Conservation (phyloP, 2,329 filamentous ascomycete species). For the Pseudogymnoascus sp. region DNA sequence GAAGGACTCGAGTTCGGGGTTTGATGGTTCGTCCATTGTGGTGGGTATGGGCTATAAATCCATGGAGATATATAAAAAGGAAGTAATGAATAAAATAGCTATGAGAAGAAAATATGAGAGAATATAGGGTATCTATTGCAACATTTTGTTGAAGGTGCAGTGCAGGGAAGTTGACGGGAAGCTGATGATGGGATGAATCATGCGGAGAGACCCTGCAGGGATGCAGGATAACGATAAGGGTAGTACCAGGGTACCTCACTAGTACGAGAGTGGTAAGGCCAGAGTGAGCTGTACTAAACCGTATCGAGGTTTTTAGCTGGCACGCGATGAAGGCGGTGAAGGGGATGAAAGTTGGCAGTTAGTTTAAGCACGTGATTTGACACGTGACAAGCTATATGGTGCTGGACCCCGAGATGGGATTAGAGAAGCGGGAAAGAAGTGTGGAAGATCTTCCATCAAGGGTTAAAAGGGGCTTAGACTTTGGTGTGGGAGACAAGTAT, state of each 20-base stretch:
- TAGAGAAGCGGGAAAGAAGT: background rate
- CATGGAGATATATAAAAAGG: background rate
- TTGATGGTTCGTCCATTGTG: constrained; percentile 35
- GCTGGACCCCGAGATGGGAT: background rate
- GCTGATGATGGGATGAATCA: background rate
- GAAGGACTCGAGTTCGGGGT: constrained; percentile 77
- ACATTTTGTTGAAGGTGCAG: background rate
- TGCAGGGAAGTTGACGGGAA: background rate
- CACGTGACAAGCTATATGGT: background rate
- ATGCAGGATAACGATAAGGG: background rate
- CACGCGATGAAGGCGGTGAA: background rate
- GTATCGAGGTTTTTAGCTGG: background rate
- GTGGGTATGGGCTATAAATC: background rate
- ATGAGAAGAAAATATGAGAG: background rate
- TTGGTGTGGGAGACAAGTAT: background rate
- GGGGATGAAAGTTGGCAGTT: background rate
- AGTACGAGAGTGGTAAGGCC: background rate
- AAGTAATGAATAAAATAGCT: background rate
- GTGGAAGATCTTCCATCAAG: background rate
- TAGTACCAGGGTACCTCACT: background rate
- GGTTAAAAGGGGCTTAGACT: constrained; percentile 2
- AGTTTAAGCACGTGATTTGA: background rate
- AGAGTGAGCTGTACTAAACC: background rate
- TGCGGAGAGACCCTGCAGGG: constrained; percentile 2
- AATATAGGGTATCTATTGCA: background rate